Base-by-base conservation (phyloP, 2,329 filamentous ascomycete species). In the Fusarium torreyae region DNA sequence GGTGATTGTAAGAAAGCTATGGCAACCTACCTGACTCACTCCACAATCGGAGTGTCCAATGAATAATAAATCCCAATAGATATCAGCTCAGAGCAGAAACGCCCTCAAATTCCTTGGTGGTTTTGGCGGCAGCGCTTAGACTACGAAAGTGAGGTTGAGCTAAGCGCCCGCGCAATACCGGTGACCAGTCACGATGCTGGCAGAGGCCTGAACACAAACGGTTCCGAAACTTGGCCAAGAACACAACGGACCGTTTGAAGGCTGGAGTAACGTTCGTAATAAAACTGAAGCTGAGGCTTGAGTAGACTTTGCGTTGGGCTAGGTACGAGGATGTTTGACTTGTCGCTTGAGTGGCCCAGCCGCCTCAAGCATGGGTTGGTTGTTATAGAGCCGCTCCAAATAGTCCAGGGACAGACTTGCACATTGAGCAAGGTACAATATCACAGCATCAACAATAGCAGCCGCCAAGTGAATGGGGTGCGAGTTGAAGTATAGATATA, bases 401-500 rank as follows among this genome's bases (percentile, higher is more conserved):
- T 34, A 45, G 42, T 55, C 43, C 44, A 52, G 36, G 58, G 57
- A 67, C 64, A 62, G 50, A 56, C 63, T 70, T 69, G 63, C 58
- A 56, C 63, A 68, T 44, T 53, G 66, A 56, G 42, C 14, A 58
- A 56, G 53, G 13, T 38, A 50, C 39, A 45, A 63, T 57, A 63
- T 63, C 63, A 74, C 61, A 54, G 58, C 61, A 54, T 66, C 57
- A 46, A 62, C 45, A 50, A 51, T 49, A 51, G 50, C 63, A 66
- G 49, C 70, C 64, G 34, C 74, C 73, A 77, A 76, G 56, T 69
- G 62, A 76, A 73, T 76, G 74, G 70, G 68, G 63, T 66, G 59
- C 66, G 57, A 44, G 54, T 56, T 57, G 52, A 62, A 48, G 46
- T 44, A 46, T 53, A 67, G 62, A 71, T 72, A 72, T 71, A 72